Percentiles rank a stretch among this genome's conserved stretches.
Evolutionary conservation across 768 basidiomycete species (phyloP).

Genomic region (Termitomyces sp.): DNA sequence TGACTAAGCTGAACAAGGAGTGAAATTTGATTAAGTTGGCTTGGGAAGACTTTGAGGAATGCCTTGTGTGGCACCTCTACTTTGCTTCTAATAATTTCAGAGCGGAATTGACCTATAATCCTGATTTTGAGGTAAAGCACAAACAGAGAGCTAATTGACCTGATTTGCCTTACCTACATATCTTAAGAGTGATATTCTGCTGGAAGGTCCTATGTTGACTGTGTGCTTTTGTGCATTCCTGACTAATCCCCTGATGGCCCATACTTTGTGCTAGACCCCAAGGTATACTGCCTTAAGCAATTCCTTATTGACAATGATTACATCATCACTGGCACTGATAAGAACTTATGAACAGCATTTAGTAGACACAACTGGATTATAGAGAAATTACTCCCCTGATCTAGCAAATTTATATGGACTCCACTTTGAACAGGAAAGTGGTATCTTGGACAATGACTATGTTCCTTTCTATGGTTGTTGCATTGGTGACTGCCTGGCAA

Average conservation of each 20-base stretch:
- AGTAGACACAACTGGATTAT: not conserved
- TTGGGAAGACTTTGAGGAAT: not conserved
- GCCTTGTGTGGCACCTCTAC: not conserved
- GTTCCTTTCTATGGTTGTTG: too few species aligned
- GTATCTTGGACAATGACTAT: too few species aligned
- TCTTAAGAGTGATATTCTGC: not conserved
- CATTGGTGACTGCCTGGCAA: too few species aligned
- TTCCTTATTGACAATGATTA: not conserved
- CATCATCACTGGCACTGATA: not conserved
- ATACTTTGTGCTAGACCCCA: not conserved
- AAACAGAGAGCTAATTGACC: not conserved
- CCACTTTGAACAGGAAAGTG: too few species aligned
- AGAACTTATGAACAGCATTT: not conserved
- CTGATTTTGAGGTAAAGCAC: not conserved
- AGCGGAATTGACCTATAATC: not conserved
- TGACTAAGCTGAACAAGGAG: not conserved
- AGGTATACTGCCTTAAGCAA: not conserved
- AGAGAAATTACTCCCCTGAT: too few species aligned
- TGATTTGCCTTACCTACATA: not conserved
- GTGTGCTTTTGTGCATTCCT: not conserved
- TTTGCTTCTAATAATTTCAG: not conserved
- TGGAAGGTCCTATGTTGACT: not conserved
- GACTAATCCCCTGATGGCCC: too few species aligned
- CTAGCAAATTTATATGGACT: too few species aligned
- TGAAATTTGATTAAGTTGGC: not conserved